These are phyloP conservation scores for Populus tomentosa DNA, from an alignment of 441 rosid species.

Conservation along the genomic window DNA sequence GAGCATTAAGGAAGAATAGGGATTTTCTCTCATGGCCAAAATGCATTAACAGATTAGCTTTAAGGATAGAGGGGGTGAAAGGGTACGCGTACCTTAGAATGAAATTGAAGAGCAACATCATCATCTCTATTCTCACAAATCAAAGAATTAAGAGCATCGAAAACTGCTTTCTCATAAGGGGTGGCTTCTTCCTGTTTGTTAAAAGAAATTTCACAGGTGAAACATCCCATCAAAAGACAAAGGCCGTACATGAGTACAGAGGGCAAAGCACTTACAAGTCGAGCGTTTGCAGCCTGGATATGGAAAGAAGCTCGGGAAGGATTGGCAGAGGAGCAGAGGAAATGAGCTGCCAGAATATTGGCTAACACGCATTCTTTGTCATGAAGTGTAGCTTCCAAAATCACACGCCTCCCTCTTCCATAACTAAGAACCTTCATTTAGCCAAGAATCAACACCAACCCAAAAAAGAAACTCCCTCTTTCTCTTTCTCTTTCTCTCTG, in stretches of 20 bases:
- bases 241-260: background rate
- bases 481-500: slow-evolving; percentile 1
- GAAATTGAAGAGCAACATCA: slow-evolving; percentile 55
- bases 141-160: slow-evolving; percentile 46
- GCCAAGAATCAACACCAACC: background rate
- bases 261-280: slow-evolving; percentile 40
- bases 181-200: slow-evolving; percentile 60
- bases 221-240: background rate
- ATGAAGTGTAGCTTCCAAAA: slow-evolving; percentile 51
- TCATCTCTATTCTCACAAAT: slow-evolving; percentile 59
- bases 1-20: too few relatives aligned
- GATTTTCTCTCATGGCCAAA: too few relatives aligned
- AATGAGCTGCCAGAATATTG: slow-evolving; percentile 75
- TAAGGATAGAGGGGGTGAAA: background rate
- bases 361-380: slow-evolving; percentile 75
- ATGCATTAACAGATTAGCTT: background rate
- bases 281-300: slow-evolving; percentile 53
- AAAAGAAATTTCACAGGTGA: background rate
- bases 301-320: slow-evolving; percentile 36
- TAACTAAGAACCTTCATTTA: slow-evolving; percentile 52
- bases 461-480: background rate
- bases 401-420: slow-evolving; percentile 64
- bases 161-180: slow-evolving; percentile 69
- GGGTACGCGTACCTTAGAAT: slow-evolving; percentile 41
- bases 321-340: slow-evolving; percentile 42